Base-by-base conservation (phyloP, 2,329 filamentous ascomycete genomes). In the Coniella lustricola region DNA sequence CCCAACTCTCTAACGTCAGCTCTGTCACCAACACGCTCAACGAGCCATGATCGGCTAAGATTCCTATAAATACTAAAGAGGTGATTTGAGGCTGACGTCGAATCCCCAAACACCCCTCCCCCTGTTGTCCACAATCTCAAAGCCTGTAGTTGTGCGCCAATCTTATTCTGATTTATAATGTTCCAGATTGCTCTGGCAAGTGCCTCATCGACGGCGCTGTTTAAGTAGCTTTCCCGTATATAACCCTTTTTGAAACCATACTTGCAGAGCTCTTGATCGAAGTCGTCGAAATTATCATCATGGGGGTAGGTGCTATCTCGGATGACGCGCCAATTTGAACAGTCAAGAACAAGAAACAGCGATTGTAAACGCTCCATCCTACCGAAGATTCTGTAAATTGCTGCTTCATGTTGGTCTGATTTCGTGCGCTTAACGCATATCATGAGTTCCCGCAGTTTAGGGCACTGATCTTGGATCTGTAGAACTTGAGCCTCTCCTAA, bases 1-100 rank as follows among this genome's bases (percentile, higher is more conserved):
- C 49, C 49, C 18, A 40, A 17, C 36, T 51, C 44, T 16, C 25
- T 36, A 3, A 48, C 29, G 10, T 13, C n/a, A 35, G 44, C 32
- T 1, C 13, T 17, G 5, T 44, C 29, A 18, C 18, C 37, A 31
- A 20, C 37, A n/a, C 44, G 29, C 29, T 44, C 35, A 3, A 51
- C 40, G 13, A 51, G 22, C 49, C 44, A 51, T 14, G 44, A 47
- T 16, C 39, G 44, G 20, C 44, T 48, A 18, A 50, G 39, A 17
- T 44, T 25, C 3, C n/a, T 8, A 32, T 35, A 9, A 3, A 47
- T 12, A 0, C n/a, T 9, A 1, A 3, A 2, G 16, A 25, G 35
- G 10, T 17, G 17, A 13, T 2, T 4, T 17, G 34, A 7, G 16
- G 3, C 33, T n/a, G n/a, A n/a, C 3, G 1, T 2, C 13, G 16